These are phyloP conservation scores for Thraustotheca clavata DNA, from an alignment of 352 stramenopile genomes.

Conservation along the genomic window DNA sequence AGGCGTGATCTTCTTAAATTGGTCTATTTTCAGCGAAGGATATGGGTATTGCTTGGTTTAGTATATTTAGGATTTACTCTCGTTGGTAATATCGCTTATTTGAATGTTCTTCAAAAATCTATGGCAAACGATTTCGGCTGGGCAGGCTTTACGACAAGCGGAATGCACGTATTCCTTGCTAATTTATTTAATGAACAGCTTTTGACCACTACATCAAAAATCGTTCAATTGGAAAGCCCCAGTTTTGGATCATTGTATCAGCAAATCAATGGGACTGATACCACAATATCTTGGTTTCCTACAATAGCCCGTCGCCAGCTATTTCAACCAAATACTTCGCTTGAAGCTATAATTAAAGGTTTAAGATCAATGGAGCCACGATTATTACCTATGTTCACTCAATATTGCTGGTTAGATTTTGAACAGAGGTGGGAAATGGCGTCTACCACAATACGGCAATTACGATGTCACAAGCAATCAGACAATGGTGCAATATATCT, in stretches of 20 bases:
- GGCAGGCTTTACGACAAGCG: conserved; percentile 3
- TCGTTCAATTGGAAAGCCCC: background rate
- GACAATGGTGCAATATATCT: background rate
- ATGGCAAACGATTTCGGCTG: conserved; percentile 13
- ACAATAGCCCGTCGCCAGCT: background rate
- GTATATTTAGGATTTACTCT: background rate
- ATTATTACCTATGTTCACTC: background rate
- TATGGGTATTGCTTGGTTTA: background rate
- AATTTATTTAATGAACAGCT: background rate
- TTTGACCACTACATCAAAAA: background rate
- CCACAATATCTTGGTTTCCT: background rate
- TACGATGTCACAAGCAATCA: background rate
- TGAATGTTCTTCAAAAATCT: background rate
- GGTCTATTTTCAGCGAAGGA: too few relatives aligned
- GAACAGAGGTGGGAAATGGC: background rate
- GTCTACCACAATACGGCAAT: background rate
- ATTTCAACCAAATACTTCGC: background rate
- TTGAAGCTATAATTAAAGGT: background rate
- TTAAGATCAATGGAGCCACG: background rate
- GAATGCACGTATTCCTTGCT: background rate
- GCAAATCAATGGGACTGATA: background rate
- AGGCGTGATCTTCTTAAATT: too few relatives aligned
- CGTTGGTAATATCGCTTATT: background rate
- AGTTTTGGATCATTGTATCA: background rate
- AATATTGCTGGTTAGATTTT: conserved; percentile 4